phyloP scores from a whole-genome alignment of 306 rosid species.

The Castanea mollissima region DNA sequence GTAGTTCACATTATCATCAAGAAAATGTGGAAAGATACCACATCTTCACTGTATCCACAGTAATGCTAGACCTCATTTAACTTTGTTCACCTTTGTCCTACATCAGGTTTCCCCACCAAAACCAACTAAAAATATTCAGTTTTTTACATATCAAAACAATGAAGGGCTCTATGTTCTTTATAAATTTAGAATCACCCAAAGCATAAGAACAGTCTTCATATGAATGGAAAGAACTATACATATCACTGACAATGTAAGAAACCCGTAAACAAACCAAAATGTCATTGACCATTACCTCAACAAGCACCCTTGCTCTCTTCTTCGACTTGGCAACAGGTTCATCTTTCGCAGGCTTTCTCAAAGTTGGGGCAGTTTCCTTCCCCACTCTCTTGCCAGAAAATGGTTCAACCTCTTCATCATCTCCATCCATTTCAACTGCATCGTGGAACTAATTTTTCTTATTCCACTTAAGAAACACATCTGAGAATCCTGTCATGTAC shows the following conservation, averaged over 20 bases:
- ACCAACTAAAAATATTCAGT: background rate
- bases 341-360: conserved; percentile 51
- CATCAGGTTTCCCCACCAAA: background rate
- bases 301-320: conserved; percentile 58
- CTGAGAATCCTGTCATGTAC: background rate
- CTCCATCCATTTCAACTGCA: conserved; percentile 59
- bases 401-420: conserved; percentile 50
- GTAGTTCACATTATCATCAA: no score
- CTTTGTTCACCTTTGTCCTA: background rate
- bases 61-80: no score
- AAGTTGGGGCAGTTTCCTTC: conserved; percentile 32
- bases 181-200: background rate
- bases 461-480: conserved; percentile 6
- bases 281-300: conserved; percentile 66
- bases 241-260: background rate
- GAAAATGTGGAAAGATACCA: no score
- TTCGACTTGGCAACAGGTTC: conserved; percentile 52
- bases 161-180: background rate
- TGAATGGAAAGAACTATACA: background rate
- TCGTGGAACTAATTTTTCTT: conserved; percentile 16
- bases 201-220: background rate
- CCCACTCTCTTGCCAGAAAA: conserved; percentile 36
- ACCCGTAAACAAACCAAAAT: conserved; percentile 5
- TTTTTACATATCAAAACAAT: background rate
- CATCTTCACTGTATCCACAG: no score